Evolutionary conservation across 1,284 basidiomycete genomes (phyloP), one percentile per base, ranked within the genome.

Genomic region (Leccinum proximum): DNA sequence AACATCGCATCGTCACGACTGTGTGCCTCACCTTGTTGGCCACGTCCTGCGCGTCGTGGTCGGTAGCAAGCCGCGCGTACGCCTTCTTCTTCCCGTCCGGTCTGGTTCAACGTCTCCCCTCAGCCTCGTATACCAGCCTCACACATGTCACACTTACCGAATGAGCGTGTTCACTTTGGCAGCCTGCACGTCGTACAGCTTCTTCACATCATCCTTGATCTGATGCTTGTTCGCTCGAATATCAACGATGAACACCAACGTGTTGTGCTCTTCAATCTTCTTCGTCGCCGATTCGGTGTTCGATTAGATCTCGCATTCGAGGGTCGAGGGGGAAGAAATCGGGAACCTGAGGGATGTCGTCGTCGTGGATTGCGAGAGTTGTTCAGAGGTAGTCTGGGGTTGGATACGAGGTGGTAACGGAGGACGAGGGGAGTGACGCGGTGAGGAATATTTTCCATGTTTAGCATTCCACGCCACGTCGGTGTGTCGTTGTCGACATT

Each of bases 241-340:
- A 81, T 98, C 96, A 63, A 97, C 95, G 70, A 98, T 92, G 85
- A 98, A 98, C 68, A 98, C 96, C 66, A 99, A 88, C 57, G 97
- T 98, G 85, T 99, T 99, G 86, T 98, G 91, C 81, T 98, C 97
- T 86, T 99, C 97, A 71, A 99, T 98, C 89, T 99, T 98, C 87
- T 94, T 94, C 92, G 94, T 94, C 66, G 92, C 93, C 13, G 87
- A 22, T 22, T 22, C 22, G 22, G 22, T 22, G 22, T 22, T 22
- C 22, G 22, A 22, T 22, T 22, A 22, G 22, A 22, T 22, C 22
- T 22, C 22, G 22, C 22, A 22, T 22, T 22, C 22, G 22, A 22
- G 22, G 22, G 22, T 22, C 22, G 22, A 22, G 22, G 22, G 22
- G 22, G 22, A 22, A 22, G 22, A 22, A 22, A 22, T 22, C 22